Conservation (phyloP, 352 stramenopile species). For the Globisporangium heterothallicum region DNA sequence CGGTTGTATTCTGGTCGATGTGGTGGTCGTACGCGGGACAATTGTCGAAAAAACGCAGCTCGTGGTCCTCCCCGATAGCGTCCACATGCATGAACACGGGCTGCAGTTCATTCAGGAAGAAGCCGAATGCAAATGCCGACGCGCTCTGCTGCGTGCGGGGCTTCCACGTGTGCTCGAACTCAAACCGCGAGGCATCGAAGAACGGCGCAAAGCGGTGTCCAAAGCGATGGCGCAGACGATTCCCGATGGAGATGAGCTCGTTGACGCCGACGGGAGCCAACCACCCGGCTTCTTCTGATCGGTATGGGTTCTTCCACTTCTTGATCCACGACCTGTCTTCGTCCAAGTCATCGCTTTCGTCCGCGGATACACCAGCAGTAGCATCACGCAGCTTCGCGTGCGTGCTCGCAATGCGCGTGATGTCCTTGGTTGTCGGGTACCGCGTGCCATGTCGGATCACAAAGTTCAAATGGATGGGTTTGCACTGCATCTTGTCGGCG, state of each 20-base stretch:
- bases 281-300: constrained; percentile 33
- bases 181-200: constrained; percentile 34
- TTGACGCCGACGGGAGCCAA: constrained; percentile 48
- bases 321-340: constrained; percentile 21
- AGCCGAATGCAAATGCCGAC: constrained; percentile 65
- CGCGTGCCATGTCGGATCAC: constrained; percentile 75
- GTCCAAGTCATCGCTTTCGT: no score
- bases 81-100: constrained; percentile 49
- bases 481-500: constrained; percentile 20
- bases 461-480: constrained; percentile 66
- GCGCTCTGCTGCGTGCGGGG: constrained; percentile 73
- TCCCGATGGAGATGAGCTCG: constrained; percentile 57
- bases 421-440: constrained; percentile 77
- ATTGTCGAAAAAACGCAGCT: constrained; percentile 83
- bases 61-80: constrained; percentile 46
- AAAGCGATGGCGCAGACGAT: constrained; percentile 45
- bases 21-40: constrained; percentile 50
- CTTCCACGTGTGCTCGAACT: constrained; percentile 82
- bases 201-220: constrained; percentile 14
- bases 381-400: constrained; percentile 27
- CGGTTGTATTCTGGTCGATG: constrained; percentile 60
- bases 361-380: background rate
- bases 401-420: constrained; percentile 40
- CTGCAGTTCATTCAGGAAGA: constrained; percentile 52
- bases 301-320: constrained; percentile 52